Evolutionary conservation across 2,329 filamentous ascomycete species (phyloP), one percentile per base, ranked within the genome.

Genomic region (Calonectria naviculata): DNA sequence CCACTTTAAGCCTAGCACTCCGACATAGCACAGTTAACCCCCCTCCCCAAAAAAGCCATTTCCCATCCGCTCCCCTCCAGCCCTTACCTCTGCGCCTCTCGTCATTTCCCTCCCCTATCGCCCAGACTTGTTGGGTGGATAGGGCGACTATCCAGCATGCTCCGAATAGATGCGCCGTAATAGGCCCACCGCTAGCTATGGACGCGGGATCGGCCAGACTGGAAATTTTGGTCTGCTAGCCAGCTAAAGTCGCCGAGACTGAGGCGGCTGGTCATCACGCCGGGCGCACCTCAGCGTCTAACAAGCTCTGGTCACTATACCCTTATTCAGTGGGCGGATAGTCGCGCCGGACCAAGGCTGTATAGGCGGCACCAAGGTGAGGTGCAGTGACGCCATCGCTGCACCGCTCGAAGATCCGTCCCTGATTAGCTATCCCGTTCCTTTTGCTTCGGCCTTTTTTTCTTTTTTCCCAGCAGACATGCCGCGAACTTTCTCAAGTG

Each of bases 361-460:
- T 38, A 38, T n/a, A n/a, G n/a, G n/a, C 21, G 10, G 34, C 15
- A 12, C 34, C 52, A 38, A 34, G 19, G 31, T 58, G 46, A 34
- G 24, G 61, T 63, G 69, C 44, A 65, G 64, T 72, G 68, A 76
- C 67, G 71, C 70, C 74, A 73, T 46, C 62, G 70, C 69, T 71
- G 44, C 74, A 63, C 67, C 61, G 44, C 38, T 68, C 67, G 64
- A 41, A 70, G 62, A 46, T 67, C 54, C 31, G 58, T 38, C 56
- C 65, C 38, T 62, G 38, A 58, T 65, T 65, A 54, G 56, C 70
- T 58, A 52, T 41, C 68, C 67, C 44, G 34, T 47, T 47, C 26
- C 41, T 65, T 63, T 60, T 63, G 34, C 52, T 36, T 34, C 29
- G 9, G 21, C 54, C 47, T 65, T 42, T 31, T 42, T 65, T 67